A percentile compares a stretch with the other conserved stretches of the same genome.
phyloP scores from a whole-genome alignment of 257 asterid species.

The Capsicum chinense region DNA sequence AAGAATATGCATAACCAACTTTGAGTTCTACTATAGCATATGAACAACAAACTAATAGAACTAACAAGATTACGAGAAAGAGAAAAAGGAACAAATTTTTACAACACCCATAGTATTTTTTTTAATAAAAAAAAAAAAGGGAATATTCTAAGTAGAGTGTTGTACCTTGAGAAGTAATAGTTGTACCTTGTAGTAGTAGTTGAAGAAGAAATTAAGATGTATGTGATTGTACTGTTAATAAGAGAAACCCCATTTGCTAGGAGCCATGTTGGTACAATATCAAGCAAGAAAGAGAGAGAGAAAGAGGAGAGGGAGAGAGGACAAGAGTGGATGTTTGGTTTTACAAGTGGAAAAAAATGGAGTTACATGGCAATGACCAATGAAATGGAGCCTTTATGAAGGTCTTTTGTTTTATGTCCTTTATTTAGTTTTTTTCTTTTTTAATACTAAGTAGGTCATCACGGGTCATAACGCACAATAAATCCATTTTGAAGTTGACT shows the following conservation, averaged over 20 bases:
- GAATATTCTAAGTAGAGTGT: conserved; percentile 28
- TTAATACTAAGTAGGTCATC: background rate
- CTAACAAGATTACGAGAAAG: background rate
- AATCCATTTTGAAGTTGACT: background rate
- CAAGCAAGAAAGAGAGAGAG: conserved; percentile 34
- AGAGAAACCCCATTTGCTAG: conserved; percentile 40
- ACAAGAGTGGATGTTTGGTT: conserved; percentile 16
- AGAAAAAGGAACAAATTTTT: background rate
- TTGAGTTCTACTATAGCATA: background rate
- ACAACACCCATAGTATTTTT: background rate
- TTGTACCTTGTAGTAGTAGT: background rate
- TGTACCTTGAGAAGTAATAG: conserved; percentile 28
- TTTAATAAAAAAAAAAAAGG: background rate
- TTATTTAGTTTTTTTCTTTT: conserved; percentile 14
- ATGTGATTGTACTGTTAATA: conserved; percentile 24
- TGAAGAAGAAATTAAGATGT: conserved; percentile 9
- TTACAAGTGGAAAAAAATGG: conserved; percentile 35
- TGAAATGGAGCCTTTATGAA: conserved; percentile 46
- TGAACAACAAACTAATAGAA: too few species aligned
- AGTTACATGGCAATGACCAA: conserved; percentile 46
- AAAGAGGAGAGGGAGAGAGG: background rate
- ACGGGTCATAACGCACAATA: background rate
- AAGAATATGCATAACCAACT: too few species aligned
- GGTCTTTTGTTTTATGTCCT: conserved; percentile 33
- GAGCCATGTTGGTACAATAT: conserved; percentile 54